Base-by-base conservation (phyloP, 2,329 filamentous ascomycete genomes). In the Beauveria caledonica region DNA sequence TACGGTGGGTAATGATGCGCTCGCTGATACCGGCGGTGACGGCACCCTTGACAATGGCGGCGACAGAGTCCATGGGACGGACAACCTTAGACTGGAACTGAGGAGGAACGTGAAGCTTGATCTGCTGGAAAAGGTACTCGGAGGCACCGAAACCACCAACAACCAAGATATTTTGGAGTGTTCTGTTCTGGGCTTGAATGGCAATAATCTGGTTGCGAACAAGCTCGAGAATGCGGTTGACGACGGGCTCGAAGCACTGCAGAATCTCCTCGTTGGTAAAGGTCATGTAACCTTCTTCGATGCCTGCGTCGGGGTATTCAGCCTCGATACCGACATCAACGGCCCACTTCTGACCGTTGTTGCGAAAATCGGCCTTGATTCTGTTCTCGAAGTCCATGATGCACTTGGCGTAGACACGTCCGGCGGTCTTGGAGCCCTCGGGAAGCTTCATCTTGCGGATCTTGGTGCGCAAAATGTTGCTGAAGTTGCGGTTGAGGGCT, bases 331-430 rank as follows among this genome's bases (percentile, higher is more conserved):
- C 94, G 54, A 99, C 94, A 72, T 99, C 94, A 21, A 97, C 92
- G 49, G 94, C 94, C 94, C 94, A 97, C 75, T 97, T 97, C 76
- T 97, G 93, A 54, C 93, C 92, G 74, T 97, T 97, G 79, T 97
- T 97, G 65, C 94, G 86, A 87, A 99, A 99, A 75, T 97, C 94
- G 54, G 94, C 94, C 82, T 99, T 99, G 83, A 99, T 97, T 74
- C 94, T 83, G 83, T 97, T 97, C 80, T 99, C 94, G 70, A 99
- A 99, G 76, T 99, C 94, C 93, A 97, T 97, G 76, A 99, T 97
- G 74, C 93, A 97, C 79, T 97, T 97, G 66, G 93, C 93, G 74
- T 97, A 97, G 59, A 99, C 94, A 75, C 93, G 92, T 48, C 93
- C 93, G n/a, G 94, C 93, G 3, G 92, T 97, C 77, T 93, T 95